phyloP scores from a whole-genome alignment of 805 yeast genomes.

The Zygoascus biomembranicola region DNA sequence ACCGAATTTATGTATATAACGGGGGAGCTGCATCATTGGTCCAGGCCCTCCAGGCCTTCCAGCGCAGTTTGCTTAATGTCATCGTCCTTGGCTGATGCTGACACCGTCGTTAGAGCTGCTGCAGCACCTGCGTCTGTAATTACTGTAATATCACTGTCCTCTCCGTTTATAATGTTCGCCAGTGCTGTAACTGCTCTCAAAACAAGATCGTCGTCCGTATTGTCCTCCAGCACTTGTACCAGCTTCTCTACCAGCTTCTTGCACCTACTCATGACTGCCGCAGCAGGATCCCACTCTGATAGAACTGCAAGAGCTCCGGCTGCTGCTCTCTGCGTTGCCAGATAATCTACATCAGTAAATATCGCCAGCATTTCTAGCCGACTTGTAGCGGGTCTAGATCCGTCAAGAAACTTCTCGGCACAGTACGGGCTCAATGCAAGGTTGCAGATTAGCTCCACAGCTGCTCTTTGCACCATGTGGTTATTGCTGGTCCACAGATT shows the following conservation, averaged over 20 bases:
- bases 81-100: neutral
- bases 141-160: neutral
- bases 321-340: conserved; percentile 29
- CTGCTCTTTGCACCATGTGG: conserved; percentile 44
- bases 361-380: conserved; percentile 26
- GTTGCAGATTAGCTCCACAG: conserved; percentile 59
- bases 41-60: conserved; percentile 1
- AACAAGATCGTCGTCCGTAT: neutral
- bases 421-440: conserved; percentile 34
- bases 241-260: conserved; percentile 18
- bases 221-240: neutral
- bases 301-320: conserved; percentile 34
- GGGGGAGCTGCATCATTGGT: too few relatives aligned
- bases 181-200: conserved; percentile 1
- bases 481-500: conserved; percentile 38
- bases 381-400: conserved; percentile 19
- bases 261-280: conserved; percentile 21
- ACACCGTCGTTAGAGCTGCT: neutral
- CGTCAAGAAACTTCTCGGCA: conserved; percentile 31
- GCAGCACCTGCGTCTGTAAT: neutral
- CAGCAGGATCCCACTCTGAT: conserved; percentile 30
- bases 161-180: neutral
- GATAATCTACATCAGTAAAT: conserved; percentile 28
- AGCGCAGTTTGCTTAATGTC: neutral
- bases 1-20: too few relatives aligned